Conservation (phyloP, 768 basidiomycete species). For the Cyclocybe aegerita region DNA sequence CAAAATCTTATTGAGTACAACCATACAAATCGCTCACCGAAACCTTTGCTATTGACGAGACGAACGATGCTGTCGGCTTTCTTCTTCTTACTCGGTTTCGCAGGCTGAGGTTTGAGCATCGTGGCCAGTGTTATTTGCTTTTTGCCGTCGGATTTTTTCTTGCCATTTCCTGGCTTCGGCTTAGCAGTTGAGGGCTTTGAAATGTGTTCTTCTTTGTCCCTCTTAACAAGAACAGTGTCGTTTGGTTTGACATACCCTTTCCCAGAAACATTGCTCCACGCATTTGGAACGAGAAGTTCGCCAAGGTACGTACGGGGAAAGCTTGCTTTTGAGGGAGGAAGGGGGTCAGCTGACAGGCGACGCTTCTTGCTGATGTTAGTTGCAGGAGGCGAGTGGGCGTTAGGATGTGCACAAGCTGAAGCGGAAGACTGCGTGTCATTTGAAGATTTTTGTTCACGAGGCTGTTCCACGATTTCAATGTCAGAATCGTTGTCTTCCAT, state of each 20-base stretch:
- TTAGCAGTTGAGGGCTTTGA: slow-evolving; percentile 25
- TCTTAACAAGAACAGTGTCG: slow-evolving; percentile 59
- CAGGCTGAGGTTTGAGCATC: slow-evolving; percentile 62
- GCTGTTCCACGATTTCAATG: slow-evolving; percentile 25
- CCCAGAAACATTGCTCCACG: slow-evolving; percentile 78
- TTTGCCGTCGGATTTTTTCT: slow-evolving; percentile 44
- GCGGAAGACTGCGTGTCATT: no score
- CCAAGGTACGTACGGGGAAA: slow-evolving; percentile 56
- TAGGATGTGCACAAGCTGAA: no score
- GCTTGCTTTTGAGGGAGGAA: slow-evolving; percentile 3
- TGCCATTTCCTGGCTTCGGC: slow-evolving; percentile 23
- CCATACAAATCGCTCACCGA: slow-evolving; percentile 43
- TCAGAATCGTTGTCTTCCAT: slow-evolving; percentile 32
- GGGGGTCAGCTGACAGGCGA: slow-evolving; percentile 36
- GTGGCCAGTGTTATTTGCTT: slow-evolving; percentile 65
- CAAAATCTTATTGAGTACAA: background rate
- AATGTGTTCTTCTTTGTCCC: slow-evolving; percentile 46
- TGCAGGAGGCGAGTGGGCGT: no score
- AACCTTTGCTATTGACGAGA: slow-evolving; percentile 61
- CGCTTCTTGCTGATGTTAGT: slow-evolving; percentile 44
- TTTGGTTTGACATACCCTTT: slow-evolving; percentile 64
- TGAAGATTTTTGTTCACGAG: background rate
- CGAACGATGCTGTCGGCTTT: slow-evolving; percentile 65
- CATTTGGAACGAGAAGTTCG: slow-evolving; percentile 66
- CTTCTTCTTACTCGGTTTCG: slow-evolving; percentile 50